Conservation (phyloP, 208 protist genomes). For the Crithidia bombi region DNA sequence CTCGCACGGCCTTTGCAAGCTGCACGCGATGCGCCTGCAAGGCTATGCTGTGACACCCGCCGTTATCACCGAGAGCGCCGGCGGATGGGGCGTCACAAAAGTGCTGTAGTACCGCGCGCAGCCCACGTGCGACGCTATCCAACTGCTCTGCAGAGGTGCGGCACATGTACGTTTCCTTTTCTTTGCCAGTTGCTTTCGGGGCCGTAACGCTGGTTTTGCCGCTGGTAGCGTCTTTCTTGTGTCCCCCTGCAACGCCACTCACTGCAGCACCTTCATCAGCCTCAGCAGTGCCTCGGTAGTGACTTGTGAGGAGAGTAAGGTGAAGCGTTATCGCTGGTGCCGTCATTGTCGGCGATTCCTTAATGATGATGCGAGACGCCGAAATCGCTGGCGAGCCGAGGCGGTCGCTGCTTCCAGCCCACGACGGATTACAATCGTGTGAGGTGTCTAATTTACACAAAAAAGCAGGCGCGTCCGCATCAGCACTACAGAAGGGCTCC, state of each 20-base stretch:
- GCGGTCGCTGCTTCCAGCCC: no score
- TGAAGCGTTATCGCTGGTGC: constrained; percentile 23
- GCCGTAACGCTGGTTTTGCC: neutral
- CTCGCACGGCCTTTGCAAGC: constrained; percentile 28
- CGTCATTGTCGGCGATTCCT: neutral
- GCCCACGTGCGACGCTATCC: constrained; percentile 32
- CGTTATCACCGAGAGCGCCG: neutral
- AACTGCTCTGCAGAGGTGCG: constrained; percentile 27
- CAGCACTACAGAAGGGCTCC: no score
- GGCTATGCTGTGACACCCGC: neutral
- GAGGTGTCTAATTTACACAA: neutral
- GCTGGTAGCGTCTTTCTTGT: constrained; percentile 11
- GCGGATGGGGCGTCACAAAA: neutral
- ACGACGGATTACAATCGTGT: no score
- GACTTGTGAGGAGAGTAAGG: constrained; percentile 29
- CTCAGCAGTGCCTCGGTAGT: constrained; percentile 14
- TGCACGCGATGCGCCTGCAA: constrained; percentile 9
- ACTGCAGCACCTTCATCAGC: constrained; percentile 11
- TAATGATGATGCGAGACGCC: neutral
- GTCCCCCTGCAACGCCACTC: neutral
- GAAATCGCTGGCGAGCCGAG: neutral
- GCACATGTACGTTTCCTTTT: constrained; percentile 22
- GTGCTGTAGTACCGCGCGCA: constrained; percentile 14
- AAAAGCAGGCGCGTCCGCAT: no score
- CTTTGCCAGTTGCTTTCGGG: constrained; percentile 10